phyloP scores from a whole-genome alignment of 495 filamentous ascomycete species.

The Penicillium riverlandense region DNA sequence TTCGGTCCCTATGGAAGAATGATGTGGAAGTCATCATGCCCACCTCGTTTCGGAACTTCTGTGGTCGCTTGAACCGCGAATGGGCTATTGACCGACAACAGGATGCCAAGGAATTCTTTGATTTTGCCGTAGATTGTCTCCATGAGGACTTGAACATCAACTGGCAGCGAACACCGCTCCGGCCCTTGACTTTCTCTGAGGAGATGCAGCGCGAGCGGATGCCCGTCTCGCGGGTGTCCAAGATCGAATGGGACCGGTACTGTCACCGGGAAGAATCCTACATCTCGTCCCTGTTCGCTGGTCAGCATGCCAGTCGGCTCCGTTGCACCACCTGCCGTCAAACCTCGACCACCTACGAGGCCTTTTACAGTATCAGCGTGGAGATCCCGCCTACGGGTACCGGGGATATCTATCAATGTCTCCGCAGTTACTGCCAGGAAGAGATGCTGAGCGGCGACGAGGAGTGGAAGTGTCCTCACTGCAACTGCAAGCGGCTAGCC shows the following conservation, averaged over 20 bases:
- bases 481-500: constrained; percentile 60
- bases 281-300: constrained; percentile 62
- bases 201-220: constrained; percentile 58
- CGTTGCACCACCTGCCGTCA: constrained; percentile 56
- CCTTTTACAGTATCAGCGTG: constrained; percentile 61
- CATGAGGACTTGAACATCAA: constrained; percentile 71
- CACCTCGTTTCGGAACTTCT: constrained; percentile 48
- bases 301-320: constrained; percentile 59
- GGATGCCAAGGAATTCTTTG: constrained; percentile 73
- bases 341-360: constrained; percentile 66
- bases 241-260: constrained; percentile 62
- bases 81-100: constrained; percentile 63
- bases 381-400: constrained; percentile 52
- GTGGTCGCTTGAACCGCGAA: constrained; percentile 47
- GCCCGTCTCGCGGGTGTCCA: constrained; percentile 51
- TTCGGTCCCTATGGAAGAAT: constrained; percentile 66
- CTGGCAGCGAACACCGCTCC: constrained; percentile 51
- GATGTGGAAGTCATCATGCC: constrained; percentile 56
- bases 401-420: constrained; percentile 54
- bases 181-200: constrained; percentile 51
- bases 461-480: constrained; percentile 64
- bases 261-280: constrained; percentile 60
- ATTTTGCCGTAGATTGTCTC: constrained; percentile 61
- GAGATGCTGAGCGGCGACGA: constrained; percentile 62
- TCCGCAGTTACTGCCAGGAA: constrained; percentile 60